Evolutionary conservation across 2,329 filamentous ascomycete genomes (phyloP).

Genomic region (Coccinonectria pachysandricola): DNA sequence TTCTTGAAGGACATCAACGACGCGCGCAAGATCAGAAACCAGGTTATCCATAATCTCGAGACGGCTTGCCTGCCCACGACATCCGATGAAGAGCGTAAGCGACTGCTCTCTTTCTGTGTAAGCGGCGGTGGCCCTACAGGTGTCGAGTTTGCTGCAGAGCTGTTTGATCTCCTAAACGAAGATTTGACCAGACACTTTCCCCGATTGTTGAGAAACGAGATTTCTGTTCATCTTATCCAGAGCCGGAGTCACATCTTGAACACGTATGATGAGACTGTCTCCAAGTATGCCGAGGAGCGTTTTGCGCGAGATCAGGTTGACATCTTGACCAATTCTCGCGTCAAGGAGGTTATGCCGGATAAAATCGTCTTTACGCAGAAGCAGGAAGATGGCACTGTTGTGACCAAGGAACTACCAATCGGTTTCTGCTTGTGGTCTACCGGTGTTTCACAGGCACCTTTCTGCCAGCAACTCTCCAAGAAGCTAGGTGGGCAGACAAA

Average conservation of each 20-base stretch:
- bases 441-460: constrained; percentile 76
- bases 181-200: constrained; percentile 79
- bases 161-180: constrained; percentile 94
- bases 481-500: constrained; percentile 77
- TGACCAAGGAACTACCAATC: constrained; percentile 91
- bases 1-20: constrained; percentile 95
- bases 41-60: constrained; percentile 82
- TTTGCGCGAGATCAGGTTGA: constrained; percentile 88
- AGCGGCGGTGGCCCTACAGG: constrained; percentile 92
- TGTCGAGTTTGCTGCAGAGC: constrained; percentile 93
- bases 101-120: constrained; percentile 89
- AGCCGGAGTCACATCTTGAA: constrained; percentile 92
- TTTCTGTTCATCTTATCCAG: constrained; percentile 95
- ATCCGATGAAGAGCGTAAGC: constrained; percentile 71
- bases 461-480: constrained; percentile 66
- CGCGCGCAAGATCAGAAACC: constrained; percentile 79
- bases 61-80: constrained; percentile 88
- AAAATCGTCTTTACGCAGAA: constrained; percentile 85
- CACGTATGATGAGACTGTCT: constrained; percentile 93
- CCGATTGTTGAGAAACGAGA: constrained; percentile 85
- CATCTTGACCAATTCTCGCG: constrained; percentile 83
- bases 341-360: constrained; percentile 77
- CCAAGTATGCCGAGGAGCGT: constrained; percentile 80
- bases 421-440: constrained; percentile 98
- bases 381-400: constrained; percentile 55